Conservation (phyloP, 2,329 filamentous ascomycete species). For the Penicillium freii region DNA sequence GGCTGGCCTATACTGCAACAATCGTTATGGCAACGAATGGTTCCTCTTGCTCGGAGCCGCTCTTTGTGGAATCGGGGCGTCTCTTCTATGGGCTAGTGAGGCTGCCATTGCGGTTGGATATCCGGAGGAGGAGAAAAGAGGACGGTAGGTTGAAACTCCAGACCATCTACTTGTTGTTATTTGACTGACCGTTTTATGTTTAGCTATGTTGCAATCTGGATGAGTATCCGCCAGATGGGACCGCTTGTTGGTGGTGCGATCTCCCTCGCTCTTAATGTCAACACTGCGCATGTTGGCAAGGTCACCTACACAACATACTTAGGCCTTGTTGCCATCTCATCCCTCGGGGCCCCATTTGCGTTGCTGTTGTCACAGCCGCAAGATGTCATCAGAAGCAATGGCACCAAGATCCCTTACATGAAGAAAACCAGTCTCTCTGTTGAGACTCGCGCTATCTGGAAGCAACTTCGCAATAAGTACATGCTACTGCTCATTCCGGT, state of each 20-base stretch:
- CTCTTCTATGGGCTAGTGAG: constrained; percentile 43
- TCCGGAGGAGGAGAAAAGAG: constrained; percentile 47
- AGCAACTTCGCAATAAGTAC: constrained; percentile 44
- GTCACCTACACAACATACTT: constrained; percentile 47
- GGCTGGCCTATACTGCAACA: constrained; percentile 37
- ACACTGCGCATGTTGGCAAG: constrained; percentile 45
- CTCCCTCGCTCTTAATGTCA: constrained; percentile 51
- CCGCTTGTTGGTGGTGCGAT: constrained; percentile 55
- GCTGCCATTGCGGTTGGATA: constrained; percentile 47
- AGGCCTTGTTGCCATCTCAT: constrained; percentile 40
- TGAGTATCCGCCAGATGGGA: constrained; percentile 53
- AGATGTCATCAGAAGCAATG: constrained; percentile 47
- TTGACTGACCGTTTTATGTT: constrained; percentile 4
- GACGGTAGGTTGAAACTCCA: constrained; percentile 36
- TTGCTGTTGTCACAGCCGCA: constrained; percentile 48
- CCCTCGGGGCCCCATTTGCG: constrained; percentile 47
- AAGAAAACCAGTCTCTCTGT: constrained; percentile 30
- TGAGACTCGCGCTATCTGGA: constrained; percentile 41
- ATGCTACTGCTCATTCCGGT: constrained; percentile 52
- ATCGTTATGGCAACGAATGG: constrained; percentile 52
- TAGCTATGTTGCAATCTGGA: constrained; percentile 51
- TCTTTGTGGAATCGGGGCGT: constrained; percentile 43
- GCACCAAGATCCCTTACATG: constrained; percentile 28
- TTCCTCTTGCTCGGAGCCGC: constrained; percentile 49
- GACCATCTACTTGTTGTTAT: background rate